These are phyloP conservation scores for Salix koriyanagi DNA, from an alignment of 345 rosid species.

Conservation along the genomic window DNA sequence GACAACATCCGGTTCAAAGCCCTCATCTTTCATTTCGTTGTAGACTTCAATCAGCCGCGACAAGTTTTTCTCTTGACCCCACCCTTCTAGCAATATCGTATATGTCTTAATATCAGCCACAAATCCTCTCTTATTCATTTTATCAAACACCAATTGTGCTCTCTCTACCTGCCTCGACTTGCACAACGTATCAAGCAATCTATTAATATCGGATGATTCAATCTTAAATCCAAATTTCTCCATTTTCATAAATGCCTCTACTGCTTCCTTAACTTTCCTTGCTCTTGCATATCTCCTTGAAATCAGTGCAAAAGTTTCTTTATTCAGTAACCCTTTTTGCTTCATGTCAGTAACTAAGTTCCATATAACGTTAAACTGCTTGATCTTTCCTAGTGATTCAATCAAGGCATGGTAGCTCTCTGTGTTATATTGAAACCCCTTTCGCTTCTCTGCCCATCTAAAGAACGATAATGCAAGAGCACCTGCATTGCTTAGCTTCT, in stretches of 20 bases:
- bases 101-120: constrained; percentile 62
- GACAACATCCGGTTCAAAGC: constrained; percentile 76
- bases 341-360: constrained; percentile 63
- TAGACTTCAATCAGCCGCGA: constrained; percentile 59
- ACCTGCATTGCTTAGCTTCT: constrained; percentile 76
- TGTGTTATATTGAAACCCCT: constrained; percentile 48
- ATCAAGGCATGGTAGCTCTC: constrained; percentile 67
- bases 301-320: constrained; percentile 69
- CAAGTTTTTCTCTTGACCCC: constrained; percentile 66
- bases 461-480: constrained; percentile 62
- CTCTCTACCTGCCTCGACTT: constrained; percentile 64
- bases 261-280: constrained; percentile 64
- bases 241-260: constrained; percentile 66
- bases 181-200: constrained; percentile 58
- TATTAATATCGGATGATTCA: constrained; percentile 55
- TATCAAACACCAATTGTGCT: constrained; percentile 83
- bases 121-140: constrained; percentile 64
- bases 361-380: constrained; percentile 70
- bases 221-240: constrained; percentile 59
- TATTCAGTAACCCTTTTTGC: constrained; percentile 48
- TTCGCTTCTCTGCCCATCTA: constrained; percentile 72
- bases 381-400: constrained; percentile 78
- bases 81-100: constrained; percentile 76
- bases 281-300: constrained; percentile 72
- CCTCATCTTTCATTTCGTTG: constrained; percentile 67